These are phyloP conservation scores for Malassezia brasiliensis DNA, from an alignment of 1,284 basidiomycete species.

Conservation along the genomic window DNA sequence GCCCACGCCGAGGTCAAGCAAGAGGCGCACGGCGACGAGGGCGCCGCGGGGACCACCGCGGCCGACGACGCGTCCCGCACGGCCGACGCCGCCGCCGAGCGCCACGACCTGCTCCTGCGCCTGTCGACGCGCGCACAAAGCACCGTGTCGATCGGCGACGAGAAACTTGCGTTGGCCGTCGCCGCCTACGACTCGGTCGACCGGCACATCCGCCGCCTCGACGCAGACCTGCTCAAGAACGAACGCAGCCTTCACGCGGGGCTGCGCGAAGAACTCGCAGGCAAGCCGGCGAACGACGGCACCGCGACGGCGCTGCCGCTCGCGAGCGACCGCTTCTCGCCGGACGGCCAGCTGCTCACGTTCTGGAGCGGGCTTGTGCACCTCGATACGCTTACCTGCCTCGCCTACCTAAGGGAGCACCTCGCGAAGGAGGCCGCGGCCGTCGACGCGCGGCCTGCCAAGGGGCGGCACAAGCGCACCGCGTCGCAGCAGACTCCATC, in stretches of 20 bases:
- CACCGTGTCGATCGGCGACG: conserved; percentile 41
- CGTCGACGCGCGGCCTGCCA: background rate
- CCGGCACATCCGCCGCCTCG: conserved; percentile 52
- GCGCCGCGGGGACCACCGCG: background rate
- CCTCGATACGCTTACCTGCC: conserved; percentile 14
- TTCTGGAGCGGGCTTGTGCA: conserved; percentile 17
- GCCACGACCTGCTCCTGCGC: background rate
- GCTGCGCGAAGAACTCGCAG: conserved; percentile 12
- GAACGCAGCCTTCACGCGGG: conserved; percentile 36
- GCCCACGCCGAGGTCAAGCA: background rate
- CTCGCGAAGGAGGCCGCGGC: background rate
- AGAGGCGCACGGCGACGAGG: background rate
- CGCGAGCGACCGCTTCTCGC: conserved; percentile 8
- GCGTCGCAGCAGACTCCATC: conserved; percentile 29
- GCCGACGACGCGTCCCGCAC: background rate
- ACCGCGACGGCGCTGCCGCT: background rate
- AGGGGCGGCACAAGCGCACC: conserved; percentile 3
- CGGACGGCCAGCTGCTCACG: conserved; percentile 7
- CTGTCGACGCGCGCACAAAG: background rate
- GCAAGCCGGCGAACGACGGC: background rate
- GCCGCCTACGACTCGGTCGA: conserved; percentile 53
- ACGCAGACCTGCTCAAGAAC: conserved; percentile 48
- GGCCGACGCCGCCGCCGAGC: background rate
- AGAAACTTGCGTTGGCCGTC: conserved; percentile 52
- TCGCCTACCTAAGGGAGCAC: conserved; percentile 12